Conservation (phyloP, 1,284 basidiomycete genomes). For the Ganoderma boninense region DNA sequence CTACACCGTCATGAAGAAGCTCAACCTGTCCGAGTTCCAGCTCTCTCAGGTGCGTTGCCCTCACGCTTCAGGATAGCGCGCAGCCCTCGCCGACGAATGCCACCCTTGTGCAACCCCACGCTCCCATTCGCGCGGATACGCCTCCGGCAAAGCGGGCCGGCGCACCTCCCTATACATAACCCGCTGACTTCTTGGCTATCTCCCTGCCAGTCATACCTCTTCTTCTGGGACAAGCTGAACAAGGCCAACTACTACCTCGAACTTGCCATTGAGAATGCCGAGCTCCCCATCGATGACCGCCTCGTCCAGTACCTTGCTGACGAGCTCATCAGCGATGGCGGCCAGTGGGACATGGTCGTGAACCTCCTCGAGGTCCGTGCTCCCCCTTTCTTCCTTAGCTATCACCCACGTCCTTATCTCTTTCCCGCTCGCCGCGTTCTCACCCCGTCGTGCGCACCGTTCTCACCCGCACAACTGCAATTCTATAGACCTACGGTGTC, state of each 20-base stretch:
- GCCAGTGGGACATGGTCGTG: slow-evolving; percentile 95
- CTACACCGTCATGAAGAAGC: slow-evolving; percentile 85
- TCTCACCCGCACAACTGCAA: not conserved
- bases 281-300: slow-evolving; percentile 85
- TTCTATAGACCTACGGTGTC: slow-evolving; percentile 75
- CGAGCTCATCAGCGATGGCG: slow-evolving; percentile 90
- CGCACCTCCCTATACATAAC: not conserved
- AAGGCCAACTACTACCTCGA: slow-evolving; percentile 97
- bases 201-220: slow-evolving; percentile 75
- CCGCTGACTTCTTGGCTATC: not conserved
- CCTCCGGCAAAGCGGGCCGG: not conserved
- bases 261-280: slow-evolving; percentile 83
- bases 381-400: not conserved
- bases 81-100: not conserved
- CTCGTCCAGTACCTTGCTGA: slow-evolving; percentile 80
- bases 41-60: slow-evolving; percentile 75
- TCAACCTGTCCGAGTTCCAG: slow-evolving; percentile 89
- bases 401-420: not conserved
- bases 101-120: not conserved
- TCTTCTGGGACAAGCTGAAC: slow-evolving; percentile 96
- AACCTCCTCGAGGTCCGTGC: slow-evolving; percentile 75
- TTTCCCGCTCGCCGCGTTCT: not conserved
- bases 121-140: not conserved
- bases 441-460: not conserved
- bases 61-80: not conserved